Evolutionary conservation across 2,329 filamentous ascomycete genomes (phyloP).

Genomic region (Beauveria asiatica): DNA sequence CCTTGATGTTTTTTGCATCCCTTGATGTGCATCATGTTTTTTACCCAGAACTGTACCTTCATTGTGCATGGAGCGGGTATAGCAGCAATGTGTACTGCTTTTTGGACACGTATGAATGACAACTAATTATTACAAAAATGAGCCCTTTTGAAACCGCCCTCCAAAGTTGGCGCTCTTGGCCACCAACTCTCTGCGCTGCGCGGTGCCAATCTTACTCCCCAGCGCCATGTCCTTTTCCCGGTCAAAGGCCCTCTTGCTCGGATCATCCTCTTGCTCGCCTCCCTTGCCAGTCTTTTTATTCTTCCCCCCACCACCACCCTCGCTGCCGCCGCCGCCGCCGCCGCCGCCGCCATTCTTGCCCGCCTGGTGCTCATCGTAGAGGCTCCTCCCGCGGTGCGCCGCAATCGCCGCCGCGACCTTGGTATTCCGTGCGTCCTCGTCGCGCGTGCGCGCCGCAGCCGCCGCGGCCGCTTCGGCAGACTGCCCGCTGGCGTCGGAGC

Average conservation of each 20-base stretch:
- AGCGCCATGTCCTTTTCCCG: conserved; percentile 88
- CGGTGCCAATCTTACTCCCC: conserved; percentile 60
- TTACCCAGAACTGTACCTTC: background rate
- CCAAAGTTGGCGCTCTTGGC: conserved; percentile 74
- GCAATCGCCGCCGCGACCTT: conserved; percentile 43
- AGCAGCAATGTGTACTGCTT: background rate
- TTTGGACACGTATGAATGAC: background rate
- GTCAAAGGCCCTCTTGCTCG: conserved; percentile 82
- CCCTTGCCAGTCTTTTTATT: conserved; percentile 5
- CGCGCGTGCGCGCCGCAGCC: conserved; percentile 36
- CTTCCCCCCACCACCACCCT: conserved; percentile 15
- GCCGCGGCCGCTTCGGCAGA: conserved; percentile 29
- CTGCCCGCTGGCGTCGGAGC: conserved; percentile 35
- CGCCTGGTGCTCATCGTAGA: conserved; percentile 50
- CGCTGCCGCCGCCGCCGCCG: background rate
- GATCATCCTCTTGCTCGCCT: conserved; percentile 69
- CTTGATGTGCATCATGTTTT: background rate
- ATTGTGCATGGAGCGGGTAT: background rate
- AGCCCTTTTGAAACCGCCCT: conserved; percentile 72
- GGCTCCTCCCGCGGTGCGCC: conserved; percentile 46
- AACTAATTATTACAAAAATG: conserved; percentile 36
- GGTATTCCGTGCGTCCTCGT: conserved; percentile 47
- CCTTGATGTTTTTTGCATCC: background rate
- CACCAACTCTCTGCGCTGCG: conserved; percentile 70
- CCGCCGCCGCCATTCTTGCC: conserved; percentile 17